Evolutionary conservation across 1,139 yeast species (phyloP), one percentile per base, ranked within the genome.

Genomic region (Waltiozyma sp.): DNA sequence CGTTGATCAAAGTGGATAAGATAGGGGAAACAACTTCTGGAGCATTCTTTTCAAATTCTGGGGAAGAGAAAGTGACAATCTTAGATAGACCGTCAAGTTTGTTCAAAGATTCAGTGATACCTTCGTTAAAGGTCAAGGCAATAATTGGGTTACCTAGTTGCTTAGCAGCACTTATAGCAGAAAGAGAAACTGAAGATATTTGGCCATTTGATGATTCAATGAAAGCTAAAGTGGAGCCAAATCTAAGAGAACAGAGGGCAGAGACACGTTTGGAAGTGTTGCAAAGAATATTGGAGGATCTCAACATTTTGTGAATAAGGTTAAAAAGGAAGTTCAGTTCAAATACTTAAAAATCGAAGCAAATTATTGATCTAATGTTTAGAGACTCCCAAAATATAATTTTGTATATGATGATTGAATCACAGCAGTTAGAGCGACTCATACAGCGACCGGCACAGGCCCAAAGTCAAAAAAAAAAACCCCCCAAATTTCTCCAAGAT

Each of bases 1-100:
- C 62, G 51, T 63, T 66, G 58, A 72, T 65, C 50, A 73, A 62
- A 39, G 69, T 63, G 40, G 68, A 66, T 35, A 81, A 52, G 36
- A 80, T 62, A 16, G 89, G 88, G 9, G 84, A 63, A 44, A 80
- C 63, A 52, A 72, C 73, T 60, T 83, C 93, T 1, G 91, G 84
- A 43, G 80, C 66, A 48, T 71, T 69, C 55, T 78, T 78, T 47
- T 73, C 70, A 49, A 71, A 77, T 46, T 70, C 67, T 7, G 60
- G 59, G 41, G 72, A 75, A 40, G 68, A 63, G 8, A 80, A 74
- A 36, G 76, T 65, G 19, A 80, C 49, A 18, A 80, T 70, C 47
- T 76, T 75, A 26, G 68, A 44, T 38, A 63, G 46, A 9, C 58
- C 59, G 3, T 65, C 60, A 15, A 73, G 58, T 40, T 60, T 56